phyloP scores from a whole-genome alignment of 2,329 filamentous ascomycete genomes.

The Trichophyton benhamiae region DNA sequence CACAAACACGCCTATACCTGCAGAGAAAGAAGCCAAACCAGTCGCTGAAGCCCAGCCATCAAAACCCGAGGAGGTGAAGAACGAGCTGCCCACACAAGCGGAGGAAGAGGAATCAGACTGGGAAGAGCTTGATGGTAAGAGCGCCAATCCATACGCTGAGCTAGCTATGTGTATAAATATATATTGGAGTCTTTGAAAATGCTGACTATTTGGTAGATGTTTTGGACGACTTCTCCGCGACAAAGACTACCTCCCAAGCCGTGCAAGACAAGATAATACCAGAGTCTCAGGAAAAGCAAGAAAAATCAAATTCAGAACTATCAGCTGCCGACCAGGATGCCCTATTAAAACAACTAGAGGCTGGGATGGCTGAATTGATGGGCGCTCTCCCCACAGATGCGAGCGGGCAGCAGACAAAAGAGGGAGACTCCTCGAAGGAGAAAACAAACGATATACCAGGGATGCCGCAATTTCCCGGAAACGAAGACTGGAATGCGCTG shows the following conservation, averaged over 20 bases:
- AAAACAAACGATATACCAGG: slow-evolving; percentile 14
- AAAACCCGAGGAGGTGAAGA: neutral
- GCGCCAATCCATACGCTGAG: neutral
- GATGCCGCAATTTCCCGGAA: slow-evolving; percentile 13
- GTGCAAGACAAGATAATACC: neutral
- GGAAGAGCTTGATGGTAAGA: slow-evolving; percentile 78
- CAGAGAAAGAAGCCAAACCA: neutral
- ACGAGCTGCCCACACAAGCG: neutral
- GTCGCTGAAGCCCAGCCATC: neutral
- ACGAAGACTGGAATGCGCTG: slow-evolving; percentile 20
- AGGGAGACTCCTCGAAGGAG: slow-evolving; percentile 54
- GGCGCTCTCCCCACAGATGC: slow-evolving; percentile 38
- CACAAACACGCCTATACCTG: neutral
- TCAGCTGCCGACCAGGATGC: slow-evolving; percentile 22
- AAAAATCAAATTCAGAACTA: neutral
- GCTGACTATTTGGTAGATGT: slow-evolving; percentile 50
- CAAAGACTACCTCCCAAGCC: neutral
- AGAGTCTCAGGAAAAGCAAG: neutral
- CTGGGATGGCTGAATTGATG: slow-evolving; percentile 75
- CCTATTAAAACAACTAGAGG: slow-evolving; percentile 75
- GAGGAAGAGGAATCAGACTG: slow-evolving; percentile 76
- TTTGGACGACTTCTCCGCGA: slow-evolving; percentile 76
- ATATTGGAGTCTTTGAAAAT: neutral
- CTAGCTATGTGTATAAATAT: neutral
- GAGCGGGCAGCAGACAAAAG: neutral